Conservation (phyloP, 306 rosid genomes). For the Vicia faba region DNA sequence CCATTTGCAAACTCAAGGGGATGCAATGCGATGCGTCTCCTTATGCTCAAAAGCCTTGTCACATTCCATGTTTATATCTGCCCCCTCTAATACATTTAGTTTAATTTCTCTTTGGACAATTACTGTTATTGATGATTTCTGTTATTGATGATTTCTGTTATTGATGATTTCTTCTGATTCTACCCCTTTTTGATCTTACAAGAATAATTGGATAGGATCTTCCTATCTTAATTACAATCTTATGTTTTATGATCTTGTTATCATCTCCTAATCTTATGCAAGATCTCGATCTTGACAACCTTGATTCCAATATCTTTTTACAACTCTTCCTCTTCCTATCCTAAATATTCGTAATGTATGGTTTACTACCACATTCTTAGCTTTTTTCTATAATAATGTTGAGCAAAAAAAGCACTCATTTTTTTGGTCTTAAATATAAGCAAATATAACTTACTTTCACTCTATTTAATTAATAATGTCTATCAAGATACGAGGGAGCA, state of each 20-base stretch:
- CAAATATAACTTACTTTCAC: too few species aligned
- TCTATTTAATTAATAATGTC: too few species aligned
- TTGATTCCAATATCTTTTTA: not conserved
- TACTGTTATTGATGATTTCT: slow-evolving; percentile 2
- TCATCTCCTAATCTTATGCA: too few species aligned
- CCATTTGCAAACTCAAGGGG: not conserved
- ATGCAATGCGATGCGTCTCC: not conserved
- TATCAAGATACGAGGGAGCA: too few species aligned
- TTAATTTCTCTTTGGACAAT: not conserved
- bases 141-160: not conserved
- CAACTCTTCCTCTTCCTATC: not conserved
- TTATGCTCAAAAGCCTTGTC: not conserved
- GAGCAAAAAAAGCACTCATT: not conserved
- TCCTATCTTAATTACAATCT: too few species aligned
- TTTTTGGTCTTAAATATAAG: too few species aligned
- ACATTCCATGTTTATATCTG: not conserved
- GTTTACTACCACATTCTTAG: not conserved
- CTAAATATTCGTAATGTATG: not conserved
- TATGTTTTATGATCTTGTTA: too few species aligned
- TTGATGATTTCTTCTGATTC: too few species aligned
- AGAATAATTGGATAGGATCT: too few species aligned
- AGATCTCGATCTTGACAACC: too few species aligned
- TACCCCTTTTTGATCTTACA: too few species aligned
- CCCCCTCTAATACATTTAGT: not conserved
- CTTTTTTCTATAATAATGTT: slow-evolving; percentile 5